Evolutionary conservation across 1,284 basidiomycete species (phyloP).

Genomic region (Neonothopanus nambi): DNA sequence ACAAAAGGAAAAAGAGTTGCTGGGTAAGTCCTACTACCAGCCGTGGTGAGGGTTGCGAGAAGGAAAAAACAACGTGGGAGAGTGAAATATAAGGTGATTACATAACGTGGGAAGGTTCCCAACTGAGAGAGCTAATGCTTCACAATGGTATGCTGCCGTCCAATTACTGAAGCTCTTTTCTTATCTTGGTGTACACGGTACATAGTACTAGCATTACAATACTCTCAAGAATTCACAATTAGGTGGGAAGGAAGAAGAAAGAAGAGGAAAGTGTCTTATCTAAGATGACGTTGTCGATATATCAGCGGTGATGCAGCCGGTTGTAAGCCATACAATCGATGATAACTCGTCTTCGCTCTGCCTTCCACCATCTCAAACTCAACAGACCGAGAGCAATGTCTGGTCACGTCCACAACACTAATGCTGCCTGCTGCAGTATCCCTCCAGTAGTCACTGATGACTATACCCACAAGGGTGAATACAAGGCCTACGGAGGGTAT

Average conservation of each 20-base stretch:
- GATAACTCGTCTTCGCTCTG: constrained; percentile 41
- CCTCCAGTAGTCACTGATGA: constrained; percentile 49
- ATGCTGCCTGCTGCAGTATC: constrained; percentile 60
- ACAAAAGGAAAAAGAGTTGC: constrained; percentile 38
- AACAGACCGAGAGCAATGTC: constrained; percentile 35
- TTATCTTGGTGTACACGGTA: too few species aligned
- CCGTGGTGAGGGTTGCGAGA: constrained; percentile 24
- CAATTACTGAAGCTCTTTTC: too few species aligned
- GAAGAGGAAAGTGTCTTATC: too few species aligned
- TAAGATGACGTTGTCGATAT: too few species aligned
- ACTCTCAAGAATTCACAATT: too few species aligned
- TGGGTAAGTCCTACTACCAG: constrained; percentile 22
- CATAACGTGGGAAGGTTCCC: too few species aligned
- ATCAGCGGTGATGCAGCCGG: too few species aligned
- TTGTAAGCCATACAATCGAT: constrained; percentile 24
- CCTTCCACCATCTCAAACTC: constrained; percentile 40
- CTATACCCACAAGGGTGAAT: constrained; percentile 52
- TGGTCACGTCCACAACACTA: constrained; percentile 46
- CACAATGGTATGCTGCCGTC: too few species aligned
- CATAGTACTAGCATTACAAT: too few species aligned
- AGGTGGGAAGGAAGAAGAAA: too few species aligned
- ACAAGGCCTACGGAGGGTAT: constrained; percentile 38
- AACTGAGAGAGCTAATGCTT: too few species aligned
- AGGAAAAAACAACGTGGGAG: constrained; percentile 7
- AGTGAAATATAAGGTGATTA: not conserved